These are phyloP conservation scores for Rugosomyces carneus DNA, from an alignment of 1,284 basidiomycete genomes.

Conservation along the genomic window DNA sequence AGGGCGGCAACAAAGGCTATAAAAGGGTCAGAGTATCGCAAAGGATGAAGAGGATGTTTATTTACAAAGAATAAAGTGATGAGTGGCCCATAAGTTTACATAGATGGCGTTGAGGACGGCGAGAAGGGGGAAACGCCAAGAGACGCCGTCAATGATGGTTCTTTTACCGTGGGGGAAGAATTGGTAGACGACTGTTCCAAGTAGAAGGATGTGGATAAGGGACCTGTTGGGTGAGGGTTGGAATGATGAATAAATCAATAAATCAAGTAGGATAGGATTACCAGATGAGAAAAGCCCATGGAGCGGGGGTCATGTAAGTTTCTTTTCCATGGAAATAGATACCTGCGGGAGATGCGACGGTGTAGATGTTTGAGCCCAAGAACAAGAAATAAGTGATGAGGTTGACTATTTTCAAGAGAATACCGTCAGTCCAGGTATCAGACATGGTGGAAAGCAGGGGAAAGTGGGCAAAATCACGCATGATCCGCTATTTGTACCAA, in stretches of 20 bases:
- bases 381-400: conserved; percentile 75
- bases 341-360: conserved; percentile 65
- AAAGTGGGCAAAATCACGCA: too few relatives aligned
- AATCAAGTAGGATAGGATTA: conserved; percentile 23
- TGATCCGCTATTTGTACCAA: conserved; percentile 12
- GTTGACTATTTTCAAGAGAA: conserved; percentile 63
- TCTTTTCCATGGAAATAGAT: conserved; percentile 68
- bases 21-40: too few relatives aligned
- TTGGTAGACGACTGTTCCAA: conserved; percentile 87
- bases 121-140: conserved; percentile 86
- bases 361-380: conserved; percentile 86
- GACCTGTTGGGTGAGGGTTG: conserved; percentile 40
- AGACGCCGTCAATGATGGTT: conserved; percentile 79
- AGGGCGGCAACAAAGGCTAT: conserved; percentile 81
- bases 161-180: conserved; percentile 79
- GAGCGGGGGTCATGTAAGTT: conserved; percentile 87
- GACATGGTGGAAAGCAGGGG: conserved; percentile 53
- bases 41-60: background rate
- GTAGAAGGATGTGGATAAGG: conserved; percentile 79
- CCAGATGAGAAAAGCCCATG: conserved; percentile 85
- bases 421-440: conserved; percentile 66
- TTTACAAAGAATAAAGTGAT: conserved; percentile 69
- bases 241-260: too few relatives aligned
- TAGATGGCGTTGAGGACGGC: conserved; percentile 82
- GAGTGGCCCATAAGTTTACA: conserved; percentile 71